phyloP scores from a whole-genome alignment of 139 green algal genomes.

The Chlamydomonas schloesseri region DNA sequence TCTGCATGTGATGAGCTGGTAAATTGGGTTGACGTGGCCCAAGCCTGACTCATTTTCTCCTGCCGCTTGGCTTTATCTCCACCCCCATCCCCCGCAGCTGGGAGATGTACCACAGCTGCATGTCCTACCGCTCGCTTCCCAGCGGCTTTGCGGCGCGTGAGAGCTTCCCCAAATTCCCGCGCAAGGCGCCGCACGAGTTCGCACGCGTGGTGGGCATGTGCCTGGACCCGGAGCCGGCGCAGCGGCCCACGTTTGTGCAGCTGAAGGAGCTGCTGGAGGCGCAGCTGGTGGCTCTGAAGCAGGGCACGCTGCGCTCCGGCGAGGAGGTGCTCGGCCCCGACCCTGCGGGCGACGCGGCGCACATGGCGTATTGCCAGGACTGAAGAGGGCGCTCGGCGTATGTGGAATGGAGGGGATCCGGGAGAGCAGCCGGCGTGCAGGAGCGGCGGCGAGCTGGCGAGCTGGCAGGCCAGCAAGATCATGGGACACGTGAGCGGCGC shows the following conservation, averaged over 20 bases:
- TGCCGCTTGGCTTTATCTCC: background rate
- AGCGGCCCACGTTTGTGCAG: conserved; percentile 23
- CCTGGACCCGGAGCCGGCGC: conserved; percentile 18
- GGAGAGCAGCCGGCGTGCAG: too few species aligned
- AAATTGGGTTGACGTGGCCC: too few species aligned
- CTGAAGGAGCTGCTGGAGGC: background rate
- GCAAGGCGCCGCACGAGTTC: conserved; percentile 31
- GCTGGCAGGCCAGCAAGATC: too few species aligned
- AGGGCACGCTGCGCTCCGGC: background rate
- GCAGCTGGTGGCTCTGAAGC: conserved; percentile 24
- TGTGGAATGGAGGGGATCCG: too few species aligned
- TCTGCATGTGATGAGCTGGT: too few species aligned
- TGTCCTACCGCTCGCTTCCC: conserved; percentile 1
- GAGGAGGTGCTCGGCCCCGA: conserved; percentile 33
- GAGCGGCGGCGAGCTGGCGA: too few species aligned
- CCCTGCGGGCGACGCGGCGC: background rate
- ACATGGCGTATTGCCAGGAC: conserved; percentile 15
- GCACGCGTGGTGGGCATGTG: conserved; percentile 4
- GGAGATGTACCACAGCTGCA: conserved; percentile 42
- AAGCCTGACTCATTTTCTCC: background rate
- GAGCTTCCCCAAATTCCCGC: conserved; percentile 40
- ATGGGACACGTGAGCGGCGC: too few species aligned
- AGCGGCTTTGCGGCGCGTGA: conserved; percentile 28
- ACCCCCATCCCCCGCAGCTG: background rate
- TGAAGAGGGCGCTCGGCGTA: too few species aligned